These are phyloP conservation scores for Plasmodium falciparum DNA, from an alignment of 169 alveolate species.

Conservation along the genomic window DNA sequence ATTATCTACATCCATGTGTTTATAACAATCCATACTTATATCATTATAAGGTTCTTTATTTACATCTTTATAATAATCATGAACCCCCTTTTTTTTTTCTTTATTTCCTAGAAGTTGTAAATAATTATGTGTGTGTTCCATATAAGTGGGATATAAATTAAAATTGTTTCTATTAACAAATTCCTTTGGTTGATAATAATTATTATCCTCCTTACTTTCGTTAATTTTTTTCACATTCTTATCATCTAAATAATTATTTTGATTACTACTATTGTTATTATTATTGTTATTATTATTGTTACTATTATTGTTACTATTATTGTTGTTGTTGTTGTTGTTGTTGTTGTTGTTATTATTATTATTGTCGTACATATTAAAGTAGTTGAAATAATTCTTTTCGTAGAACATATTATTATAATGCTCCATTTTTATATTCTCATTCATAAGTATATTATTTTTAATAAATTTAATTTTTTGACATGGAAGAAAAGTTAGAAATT, in stretches of 20 bases:
- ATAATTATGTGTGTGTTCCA: too few relatives aligned
- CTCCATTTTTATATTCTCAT: constrained; percentile 21
- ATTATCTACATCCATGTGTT: too few relatives aligned
- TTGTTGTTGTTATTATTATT: neutral
- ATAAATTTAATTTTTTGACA: constrained; percentile 23
- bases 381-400: constrained; percentile 4
- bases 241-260: neutral
- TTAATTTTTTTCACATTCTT: too few relatives aligned
- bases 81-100: too few relatives aligned
- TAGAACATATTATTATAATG: constrained; percentile 1
- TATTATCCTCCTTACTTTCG: too few relatives aligned
- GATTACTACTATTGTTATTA: neutral
- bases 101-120: too few relatives aligned
- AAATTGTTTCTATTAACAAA: too few relatives aligned
- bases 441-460: constrained; percentile 32
- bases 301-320: neutral
- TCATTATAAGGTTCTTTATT: too few relatives aligned
- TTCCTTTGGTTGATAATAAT: too few relatives aligned
- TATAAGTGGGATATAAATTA: too few relatives aligned
- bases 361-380: neutral
- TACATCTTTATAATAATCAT: too few relatives aligned
- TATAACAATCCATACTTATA: too few relatives aligned
- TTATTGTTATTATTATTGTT: neutral
- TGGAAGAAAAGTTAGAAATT: constrained; percentile 30
- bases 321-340: neutral